Conservation (phyloP, 176 grass and related monocot genomes). For the Oryza longistaminata region DNA sequence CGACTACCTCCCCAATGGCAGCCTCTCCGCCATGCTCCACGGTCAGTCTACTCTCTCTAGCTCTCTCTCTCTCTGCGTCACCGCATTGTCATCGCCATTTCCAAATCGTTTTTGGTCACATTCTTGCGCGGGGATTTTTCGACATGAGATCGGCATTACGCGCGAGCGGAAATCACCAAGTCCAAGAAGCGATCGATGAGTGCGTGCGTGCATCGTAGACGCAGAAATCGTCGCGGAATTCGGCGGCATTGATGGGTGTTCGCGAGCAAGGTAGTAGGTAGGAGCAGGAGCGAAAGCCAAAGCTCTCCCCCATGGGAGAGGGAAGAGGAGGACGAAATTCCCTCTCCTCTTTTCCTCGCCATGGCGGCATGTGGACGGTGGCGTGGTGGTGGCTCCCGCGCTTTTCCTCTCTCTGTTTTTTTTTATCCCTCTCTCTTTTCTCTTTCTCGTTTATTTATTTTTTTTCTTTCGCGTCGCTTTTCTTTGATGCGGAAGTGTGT, state of each 20-base stretch:
- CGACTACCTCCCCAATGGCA: conserved; percentile 89
- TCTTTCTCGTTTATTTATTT: background rate
- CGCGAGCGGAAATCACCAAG: conserved; percentile 1
- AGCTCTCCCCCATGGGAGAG: background rate
- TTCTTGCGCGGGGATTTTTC: background rate
- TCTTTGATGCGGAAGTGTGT: background rate
- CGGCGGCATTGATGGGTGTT: conserved; percentile 27
- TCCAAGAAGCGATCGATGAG: background rate
- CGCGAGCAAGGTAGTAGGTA: background rate
- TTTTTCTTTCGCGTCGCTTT: background rate
- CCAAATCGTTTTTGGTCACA: background rate
- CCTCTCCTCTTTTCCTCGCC: background rate
- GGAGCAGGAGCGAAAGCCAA: background rate
- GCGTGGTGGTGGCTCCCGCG: conserved; percentile 28
- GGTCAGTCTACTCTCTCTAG: conserved; percentile 35
- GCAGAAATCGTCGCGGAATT: conserved; percentile 3
- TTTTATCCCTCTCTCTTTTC: no score
- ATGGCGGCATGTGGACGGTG: conserved; percentile 16
- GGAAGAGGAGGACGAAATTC: background rate
- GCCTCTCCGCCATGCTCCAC: conserved; percentile 96
- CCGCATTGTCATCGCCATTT: background rate
- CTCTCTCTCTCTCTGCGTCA: no score
- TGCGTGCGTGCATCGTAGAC: background rate
- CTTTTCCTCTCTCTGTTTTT: background rate
- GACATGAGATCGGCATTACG: background rate